These are phyloP conservation scores for Fusarium dimerum DNA, from an alignment of 2,329 filamentous ascomycete genomes.

Conservation along the genomic window DNA sequence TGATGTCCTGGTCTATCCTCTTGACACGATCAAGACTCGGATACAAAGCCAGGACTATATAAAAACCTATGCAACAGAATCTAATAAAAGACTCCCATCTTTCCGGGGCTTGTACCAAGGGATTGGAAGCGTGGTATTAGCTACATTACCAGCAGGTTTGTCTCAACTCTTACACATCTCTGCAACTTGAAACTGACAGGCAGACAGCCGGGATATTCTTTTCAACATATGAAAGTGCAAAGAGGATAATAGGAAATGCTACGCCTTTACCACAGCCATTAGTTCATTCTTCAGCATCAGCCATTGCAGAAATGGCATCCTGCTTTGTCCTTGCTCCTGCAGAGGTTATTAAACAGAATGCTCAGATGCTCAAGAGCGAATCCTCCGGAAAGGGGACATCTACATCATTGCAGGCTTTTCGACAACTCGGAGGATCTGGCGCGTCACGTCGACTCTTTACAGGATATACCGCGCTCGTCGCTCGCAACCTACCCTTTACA, in stretches of 20 bases:
- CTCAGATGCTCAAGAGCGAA: conserved; percentile 68
- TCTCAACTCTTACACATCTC: not conserved
- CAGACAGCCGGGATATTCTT: conserved; percentile 80
- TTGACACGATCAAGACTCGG: conserved; percentile 88
- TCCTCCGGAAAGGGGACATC: conserved; percentile 24
- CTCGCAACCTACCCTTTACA: conserved; percentile 83
- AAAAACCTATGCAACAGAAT: conserved; percentile 60
- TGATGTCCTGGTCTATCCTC: conserved; percentile 81
- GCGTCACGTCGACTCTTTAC: conserved; percentile 59
- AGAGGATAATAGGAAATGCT: conserved; percentile 57
- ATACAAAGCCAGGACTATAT: conserved; percentile 78
- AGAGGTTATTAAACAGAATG: conserved; percentile 92
- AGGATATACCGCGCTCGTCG: conserved; percentile 80
- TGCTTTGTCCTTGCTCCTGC: conserved; percentile 86
- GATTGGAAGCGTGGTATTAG: conserved; percentile 79
- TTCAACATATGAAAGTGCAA: conserved; percentile 81
- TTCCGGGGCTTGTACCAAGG: conserved; percentile 84
- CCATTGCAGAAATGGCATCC: conserved; percentile 77
- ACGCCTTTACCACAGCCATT: conserved; percentile 65
- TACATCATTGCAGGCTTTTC: conserved; percentile 52
- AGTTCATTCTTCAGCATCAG: conserved; percentile 73
- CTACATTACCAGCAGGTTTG: conserved; percentile 82
- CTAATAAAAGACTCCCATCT: conserved; percentile 53
- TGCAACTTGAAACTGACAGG: not conserved
- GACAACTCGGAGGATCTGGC: conserved; percentile 53